Conservation (phyloP, 73 alveolate genomes). For the Chromera velia region DNA sequence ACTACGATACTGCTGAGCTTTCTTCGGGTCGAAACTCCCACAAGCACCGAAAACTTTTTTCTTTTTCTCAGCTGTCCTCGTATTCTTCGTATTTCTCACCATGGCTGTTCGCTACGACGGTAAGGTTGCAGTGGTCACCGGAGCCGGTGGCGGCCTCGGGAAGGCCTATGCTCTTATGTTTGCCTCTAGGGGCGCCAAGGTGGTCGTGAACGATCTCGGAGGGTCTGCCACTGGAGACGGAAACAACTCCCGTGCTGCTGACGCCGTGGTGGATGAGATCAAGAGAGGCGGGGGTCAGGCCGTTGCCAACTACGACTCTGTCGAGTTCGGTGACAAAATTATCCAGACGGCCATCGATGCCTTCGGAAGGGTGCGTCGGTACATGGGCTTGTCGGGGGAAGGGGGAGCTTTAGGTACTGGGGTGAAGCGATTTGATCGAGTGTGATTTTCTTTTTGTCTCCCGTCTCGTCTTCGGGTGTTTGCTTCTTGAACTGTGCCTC, state of each 20-base stretch:
- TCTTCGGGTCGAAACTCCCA: too few species aligned
- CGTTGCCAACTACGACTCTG: slow-evolving; percentile 74
- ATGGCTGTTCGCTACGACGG: background rate
- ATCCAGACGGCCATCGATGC: slow-evolving; percentile 85
- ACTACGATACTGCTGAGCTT: too few species aligned
- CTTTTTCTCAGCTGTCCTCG: too few species aligned
- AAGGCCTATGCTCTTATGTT: slow-evolving; percentile 67
- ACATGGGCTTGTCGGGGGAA: slow-evolving; percentile 68
- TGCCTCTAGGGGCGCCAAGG: slow-evolving; percentile 77
- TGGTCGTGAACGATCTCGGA: slow-evolving; percentile 79
- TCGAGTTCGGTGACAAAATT: slow-evolving; percentile 85
- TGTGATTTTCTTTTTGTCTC: too few species aligned
- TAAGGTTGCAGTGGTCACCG: slow-evolving; percentile 68
- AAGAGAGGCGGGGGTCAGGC: slow-evolving; percentile 74
- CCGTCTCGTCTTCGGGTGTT: too few species aligned
- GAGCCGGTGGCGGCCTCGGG: slow-evolving; percentile 86
- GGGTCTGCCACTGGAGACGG: slow-evolving; percentile 27
- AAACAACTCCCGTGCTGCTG: background rate
- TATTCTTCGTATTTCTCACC: too few species aligned
- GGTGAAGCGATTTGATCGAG: too few species aligned
- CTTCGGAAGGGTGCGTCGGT: slow-evolving; percentile 58
- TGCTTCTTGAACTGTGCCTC: too few species aligned
- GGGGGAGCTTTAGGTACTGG: too few species aligned
- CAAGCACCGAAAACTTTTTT: too few species aligned
- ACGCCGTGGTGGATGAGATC: slow-evolving; percentile 64